Percentiles rank a stretch among this genome's conserved stretches.
These are phyloP conservation scores for Chaetomidium leptoderma DNA, from an alignment of 495 filamentous ascomycete species.

Conservation along the genomic window DNA sequence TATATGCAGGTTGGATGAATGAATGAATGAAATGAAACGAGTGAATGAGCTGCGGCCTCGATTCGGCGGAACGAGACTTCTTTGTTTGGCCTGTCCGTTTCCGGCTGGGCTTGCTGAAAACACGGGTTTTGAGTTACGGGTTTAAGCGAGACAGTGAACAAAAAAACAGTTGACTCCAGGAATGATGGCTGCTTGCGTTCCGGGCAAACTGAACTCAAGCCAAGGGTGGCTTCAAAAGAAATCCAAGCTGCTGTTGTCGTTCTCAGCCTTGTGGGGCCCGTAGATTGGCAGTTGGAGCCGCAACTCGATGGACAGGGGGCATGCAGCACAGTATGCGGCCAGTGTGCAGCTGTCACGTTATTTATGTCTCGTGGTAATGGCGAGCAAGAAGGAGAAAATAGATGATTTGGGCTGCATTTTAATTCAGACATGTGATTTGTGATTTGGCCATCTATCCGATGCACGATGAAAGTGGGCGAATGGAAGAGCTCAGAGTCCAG, in stretches of 20 bases:
- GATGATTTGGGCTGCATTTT: no score
- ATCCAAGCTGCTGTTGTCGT: not conserved
- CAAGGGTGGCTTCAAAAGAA: not conserved
- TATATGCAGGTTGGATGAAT: not conserved
- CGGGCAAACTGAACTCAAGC: not conserved
- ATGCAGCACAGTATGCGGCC: not conserved
- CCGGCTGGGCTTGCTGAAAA: not conserved
- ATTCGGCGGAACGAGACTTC: not conserved
- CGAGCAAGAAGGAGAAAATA: no score
- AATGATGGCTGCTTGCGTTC: no score
- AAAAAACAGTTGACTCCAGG: no score
- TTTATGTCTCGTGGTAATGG: no score
- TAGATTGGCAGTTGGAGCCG: not conserved
- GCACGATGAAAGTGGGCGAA: no score
- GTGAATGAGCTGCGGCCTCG: not conserved
- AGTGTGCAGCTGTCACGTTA: not conserved
- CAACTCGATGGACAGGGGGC: not conserved
- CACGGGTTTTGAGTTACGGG: not conserved
- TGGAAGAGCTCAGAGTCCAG: no score
- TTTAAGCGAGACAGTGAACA: not conserved
- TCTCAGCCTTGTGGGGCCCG: conserved; percentile 24
- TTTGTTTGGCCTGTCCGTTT: conserved; percentile 9
- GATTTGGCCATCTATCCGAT: no score
- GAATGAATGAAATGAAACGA: not conserved
- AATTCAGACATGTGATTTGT: no score